These are phyloP conservation scores for Trichoderma pleuroti DNA, from an alignment of 2,329 filamentous ascomycete species.

Conservation along the genomic window DNA sequence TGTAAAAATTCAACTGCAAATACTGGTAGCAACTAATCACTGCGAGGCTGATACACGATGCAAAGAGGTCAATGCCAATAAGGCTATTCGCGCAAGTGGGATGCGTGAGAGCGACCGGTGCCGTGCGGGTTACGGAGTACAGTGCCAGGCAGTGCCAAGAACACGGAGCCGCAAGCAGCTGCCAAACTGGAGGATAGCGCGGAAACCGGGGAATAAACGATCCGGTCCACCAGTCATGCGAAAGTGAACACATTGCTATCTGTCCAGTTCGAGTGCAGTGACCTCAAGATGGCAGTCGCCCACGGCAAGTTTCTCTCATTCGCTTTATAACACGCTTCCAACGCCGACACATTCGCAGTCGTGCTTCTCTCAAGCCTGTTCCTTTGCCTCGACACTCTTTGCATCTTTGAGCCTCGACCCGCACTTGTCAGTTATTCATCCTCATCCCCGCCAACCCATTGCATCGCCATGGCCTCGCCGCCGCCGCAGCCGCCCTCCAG, in stretches of 20 bases:
- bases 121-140: not conserved
- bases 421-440: no score
- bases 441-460: not conserved
- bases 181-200: not conserved
- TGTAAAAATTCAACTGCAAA: conserved; percentile 11
- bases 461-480: conserved; percentile 29
- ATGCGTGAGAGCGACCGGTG: not conserved
- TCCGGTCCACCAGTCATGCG: conserved; percentile 24
- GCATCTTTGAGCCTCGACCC: not conserved
- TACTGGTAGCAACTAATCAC: not conserved
- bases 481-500: conserved; percentile 29
- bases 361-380: conserved; percentile 19
- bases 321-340: not conserved
- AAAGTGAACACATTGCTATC: conserved; percentile 38
- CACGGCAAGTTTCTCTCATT: conserved; percentile 12
- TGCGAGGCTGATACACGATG: not conserved
- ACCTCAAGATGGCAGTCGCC: conserved; percentile 12
- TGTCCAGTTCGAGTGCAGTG: conserved; percentile 6
- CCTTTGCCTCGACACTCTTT: not conserved
- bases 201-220: conserved; percentile 31
- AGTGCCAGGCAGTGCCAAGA: not conserved
- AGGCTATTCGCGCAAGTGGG: not conserved
- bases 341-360: not conserved
- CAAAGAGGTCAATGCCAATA: not conserved
- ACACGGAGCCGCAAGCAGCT: not conserved